A percentile compares a stretch with the other conserved stretches of the same genome.
Evolutionary conservation across 257 asterid genomes (phyloP).

Genomic region (Solanum lignicaule): DNA sequence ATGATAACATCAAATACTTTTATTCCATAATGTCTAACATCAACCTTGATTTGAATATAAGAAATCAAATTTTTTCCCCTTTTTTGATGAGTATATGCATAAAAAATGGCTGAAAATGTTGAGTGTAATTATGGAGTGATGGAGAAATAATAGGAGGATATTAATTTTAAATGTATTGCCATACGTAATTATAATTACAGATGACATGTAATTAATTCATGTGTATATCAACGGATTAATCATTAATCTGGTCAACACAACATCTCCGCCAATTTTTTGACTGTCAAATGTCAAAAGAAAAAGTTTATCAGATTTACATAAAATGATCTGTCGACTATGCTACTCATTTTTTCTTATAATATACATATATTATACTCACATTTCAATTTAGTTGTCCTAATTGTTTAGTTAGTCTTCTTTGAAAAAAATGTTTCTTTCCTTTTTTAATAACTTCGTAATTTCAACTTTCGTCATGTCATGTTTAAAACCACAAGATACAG

Average conservation of each 20-base stretch:
- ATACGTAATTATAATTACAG: not conserved
- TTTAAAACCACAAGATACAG: too few relatives aligned
- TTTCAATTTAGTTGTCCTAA: not conserved
- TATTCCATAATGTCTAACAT: too few relatives aligned
- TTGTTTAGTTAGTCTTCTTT: too few relatives aligned
- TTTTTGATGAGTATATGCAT: not conserved
- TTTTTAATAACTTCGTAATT: too few relatives aligned
- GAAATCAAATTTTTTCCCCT: not conserved
- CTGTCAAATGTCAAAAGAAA: not conserved
- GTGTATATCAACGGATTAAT: not conserved
- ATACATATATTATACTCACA: not conserved
- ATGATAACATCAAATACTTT: not conserved
- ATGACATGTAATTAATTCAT: not conserved
- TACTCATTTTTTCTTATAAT: not conserved
- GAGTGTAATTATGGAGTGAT: not conserved
- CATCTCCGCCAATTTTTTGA: conserved; percentile 16
- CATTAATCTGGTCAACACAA: conserved; percentile 35
- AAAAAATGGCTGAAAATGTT: not conserved
- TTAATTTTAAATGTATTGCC: not conserved
- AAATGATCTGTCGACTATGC: not conserved
- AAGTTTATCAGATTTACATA: not conserved
- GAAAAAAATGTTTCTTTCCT: too few relatives aligned
- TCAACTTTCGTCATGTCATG: too few relatives aligned
- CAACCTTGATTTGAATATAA: too few relatives aligned
- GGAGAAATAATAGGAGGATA: not conserved